Percentiles rank a stretch among this genome's conserved stretches.
Evolutionary conservation across 305 asterid genomes (phyloP).

Genomic region (Solanum aculeatissimum): DNA sequence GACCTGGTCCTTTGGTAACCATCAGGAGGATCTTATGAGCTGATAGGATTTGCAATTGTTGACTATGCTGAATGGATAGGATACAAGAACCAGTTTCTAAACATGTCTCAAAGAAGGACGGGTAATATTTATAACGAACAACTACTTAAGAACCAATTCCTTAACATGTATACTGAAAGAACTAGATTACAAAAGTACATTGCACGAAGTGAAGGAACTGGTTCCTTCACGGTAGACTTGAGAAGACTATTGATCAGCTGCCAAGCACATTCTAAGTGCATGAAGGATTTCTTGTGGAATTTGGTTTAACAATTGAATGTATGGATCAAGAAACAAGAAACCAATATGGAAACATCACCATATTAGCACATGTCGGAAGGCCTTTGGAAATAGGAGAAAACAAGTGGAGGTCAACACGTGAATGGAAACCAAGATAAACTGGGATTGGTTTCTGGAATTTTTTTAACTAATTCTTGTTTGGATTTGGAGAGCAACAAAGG

Average conservation of each 20-base stretch:
- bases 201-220: background rate
- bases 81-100: background rate
- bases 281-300: too few species aligned
- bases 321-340: background rate
- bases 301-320: background rate
- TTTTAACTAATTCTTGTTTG: background rate
- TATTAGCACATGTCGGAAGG: background rate
- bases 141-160: background rate
- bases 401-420: background rate
- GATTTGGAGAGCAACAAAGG: background rate
- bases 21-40: background rate
- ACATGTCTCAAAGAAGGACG: background rate
- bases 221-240: background rate
- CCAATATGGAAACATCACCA: background rate
- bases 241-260: background rate
- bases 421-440: background rate
- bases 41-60: background rate
- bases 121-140: background rate
- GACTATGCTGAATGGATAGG: background rate
- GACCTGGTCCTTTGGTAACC: background rate
- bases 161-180: background rate
- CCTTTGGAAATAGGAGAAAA: background rate
- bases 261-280: background rate
- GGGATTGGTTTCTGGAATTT: background rate
- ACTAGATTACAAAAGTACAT: background rate